Evolutionary conservation across 306 rosid species (phyloP).

Genomic region (Gastrolobium villosum): DNA sequence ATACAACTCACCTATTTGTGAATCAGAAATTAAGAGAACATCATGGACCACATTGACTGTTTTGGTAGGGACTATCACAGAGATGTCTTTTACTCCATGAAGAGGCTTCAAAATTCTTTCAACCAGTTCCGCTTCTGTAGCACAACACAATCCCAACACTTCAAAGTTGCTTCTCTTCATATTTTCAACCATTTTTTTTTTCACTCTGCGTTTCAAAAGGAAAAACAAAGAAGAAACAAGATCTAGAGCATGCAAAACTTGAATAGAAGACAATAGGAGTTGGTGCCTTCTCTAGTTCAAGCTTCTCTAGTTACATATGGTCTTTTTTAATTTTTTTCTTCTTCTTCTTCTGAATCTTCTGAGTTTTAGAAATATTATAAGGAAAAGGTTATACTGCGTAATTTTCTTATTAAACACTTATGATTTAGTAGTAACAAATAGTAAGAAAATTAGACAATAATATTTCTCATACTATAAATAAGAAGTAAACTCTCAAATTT

Average conservation of each 20-base stretch:
- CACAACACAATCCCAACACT: slow-evolving; percentile 89
- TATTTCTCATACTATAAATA: too few species aligned
- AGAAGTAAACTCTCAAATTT: too few species aligned
- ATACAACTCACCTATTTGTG: slow-evolving; percentile 71
- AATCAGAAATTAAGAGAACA: slow-evolving; percentile 64
- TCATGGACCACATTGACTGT: slow-evolving; percentile 85
- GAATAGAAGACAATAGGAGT: not conserved
- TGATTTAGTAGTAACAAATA: too few species aligned
- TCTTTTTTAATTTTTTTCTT: not conserved
- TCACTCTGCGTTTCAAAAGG: slow-evolving; percentile 4
- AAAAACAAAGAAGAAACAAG: not conserved
- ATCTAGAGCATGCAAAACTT: not conserved
- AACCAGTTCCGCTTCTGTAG: slow-evolving; percentile 75
- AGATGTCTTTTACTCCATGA: slow-evolving; percentile 70
- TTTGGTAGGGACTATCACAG: slow-evolving; percentile 69
- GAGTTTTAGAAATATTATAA: too few species aligned
- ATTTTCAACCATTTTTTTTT: slow-evolving; percentile 44
- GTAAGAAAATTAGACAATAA: too few species aligned
- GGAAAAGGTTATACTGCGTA: too few species aligned
- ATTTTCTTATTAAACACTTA: too few species aligned
- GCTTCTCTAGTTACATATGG: not conserved
- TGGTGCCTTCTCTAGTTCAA: too few species aligned
- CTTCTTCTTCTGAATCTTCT: too few species aligned
- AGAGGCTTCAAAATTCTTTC: slow-evolving; percentile 76
- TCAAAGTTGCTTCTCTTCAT: slow-evolving; percentile 80